Evolutionary conservation across 176 grass and related monocot genomes (phyloP).

Genomic region (Oryza coarctata): DNA sequence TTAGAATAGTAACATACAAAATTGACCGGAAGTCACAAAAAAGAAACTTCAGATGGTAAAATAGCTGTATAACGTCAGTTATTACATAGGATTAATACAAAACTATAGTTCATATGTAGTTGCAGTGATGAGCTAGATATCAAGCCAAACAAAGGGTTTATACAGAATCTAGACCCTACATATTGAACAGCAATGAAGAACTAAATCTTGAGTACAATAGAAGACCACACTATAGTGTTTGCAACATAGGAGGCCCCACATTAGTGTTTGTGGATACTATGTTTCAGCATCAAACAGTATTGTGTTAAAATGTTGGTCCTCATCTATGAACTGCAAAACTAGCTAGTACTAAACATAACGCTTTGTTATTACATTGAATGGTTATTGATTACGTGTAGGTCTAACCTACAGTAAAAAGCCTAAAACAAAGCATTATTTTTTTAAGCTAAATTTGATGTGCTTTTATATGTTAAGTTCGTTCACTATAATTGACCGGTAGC

Average conservation of each 20-base stretch:
- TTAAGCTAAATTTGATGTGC: not conserved
- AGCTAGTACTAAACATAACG: not conserved
- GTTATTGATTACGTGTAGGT: not conserved
- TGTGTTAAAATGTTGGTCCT: not conserved
- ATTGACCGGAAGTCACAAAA: not conserved
- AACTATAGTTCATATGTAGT: not conserved
- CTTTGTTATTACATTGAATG: not conserved
- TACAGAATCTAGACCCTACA: not conserved
- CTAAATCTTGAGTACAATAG: not conserved
- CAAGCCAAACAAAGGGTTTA: not conserved
- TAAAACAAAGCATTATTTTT: not conserved
- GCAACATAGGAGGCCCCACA: too few relatives aligned
- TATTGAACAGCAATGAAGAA: not conserved
- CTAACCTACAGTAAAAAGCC: not conserved
- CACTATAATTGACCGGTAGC: not conserved
- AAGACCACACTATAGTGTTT: not conserved
- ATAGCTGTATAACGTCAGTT: not conserved
- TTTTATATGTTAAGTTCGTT: not conserved
- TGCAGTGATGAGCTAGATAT: not conserved
- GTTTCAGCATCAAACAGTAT: not conserved
- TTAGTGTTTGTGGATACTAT: not conserved
- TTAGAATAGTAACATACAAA: not conserved
- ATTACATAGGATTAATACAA: not conserved
- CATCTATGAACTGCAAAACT: not conserved
- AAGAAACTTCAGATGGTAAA: not conserved